Conservation (phyloP, 2,329 filamentous ascomycete species). For the Periglandula ipomoeae region DNA sequence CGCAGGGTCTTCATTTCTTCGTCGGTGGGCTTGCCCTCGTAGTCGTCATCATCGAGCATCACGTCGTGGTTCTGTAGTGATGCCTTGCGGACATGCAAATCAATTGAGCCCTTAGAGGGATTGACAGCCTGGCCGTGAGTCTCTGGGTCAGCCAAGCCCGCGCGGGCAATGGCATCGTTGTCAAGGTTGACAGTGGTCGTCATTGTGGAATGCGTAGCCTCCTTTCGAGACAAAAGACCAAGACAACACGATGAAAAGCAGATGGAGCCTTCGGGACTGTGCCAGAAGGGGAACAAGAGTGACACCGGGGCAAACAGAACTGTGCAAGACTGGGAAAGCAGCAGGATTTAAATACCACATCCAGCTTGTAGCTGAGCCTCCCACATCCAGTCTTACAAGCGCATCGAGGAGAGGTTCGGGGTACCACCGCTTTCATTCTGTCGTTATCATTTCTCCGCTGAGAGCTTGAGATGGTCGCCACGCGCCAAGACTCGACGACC, state of each 20-base stretch:
- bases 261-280: no score
- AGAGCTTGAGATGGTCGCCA: slow-evolving; percentile 2
- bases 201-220: slow-evolving; percentile 19
- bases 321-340: not conserved
- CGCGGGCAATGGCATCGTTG: slow-evolving; percentile 25
- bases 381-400: no score
- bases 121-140: slow-evolving; percentile 17
- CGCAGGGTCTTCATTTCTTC: slow-evolving; percentile 54
- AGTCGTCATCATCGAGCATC: slow-evolving; percentile 17
- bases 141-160: slow-evolving; percentile 24
- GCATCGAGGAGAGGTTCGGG: not conserved
- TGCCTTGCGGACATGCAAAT: slow-evolving; percentile 12
- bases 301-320: not conserved
- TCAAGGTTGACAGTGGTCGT: slow-evolving; percentile 26
- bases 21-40: slow-evolving; percentile 43
- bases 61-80: slow-evolving; percentile 12
- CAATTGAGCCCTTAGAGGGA: slow-evolving; percentile 20
- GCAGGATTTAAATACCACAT: no score
- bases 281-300: not conserved
- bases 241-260: not conserved
- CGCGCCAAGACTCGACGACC: slow-evolving; percentile 2
- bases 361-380: no score
- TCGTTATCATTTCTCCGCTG: slow-evolving; percentile 1
- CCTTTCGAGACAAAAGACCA: no score
- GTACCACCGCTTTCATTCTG: not conserved